Percentiles rank a stretch among this genome's conserved stretches.
These are phyloP conservation scores for Kodamaea leandrae DNA, from an alignment of 805 yeast genomes.

Conservation along the genomic window DNA sequence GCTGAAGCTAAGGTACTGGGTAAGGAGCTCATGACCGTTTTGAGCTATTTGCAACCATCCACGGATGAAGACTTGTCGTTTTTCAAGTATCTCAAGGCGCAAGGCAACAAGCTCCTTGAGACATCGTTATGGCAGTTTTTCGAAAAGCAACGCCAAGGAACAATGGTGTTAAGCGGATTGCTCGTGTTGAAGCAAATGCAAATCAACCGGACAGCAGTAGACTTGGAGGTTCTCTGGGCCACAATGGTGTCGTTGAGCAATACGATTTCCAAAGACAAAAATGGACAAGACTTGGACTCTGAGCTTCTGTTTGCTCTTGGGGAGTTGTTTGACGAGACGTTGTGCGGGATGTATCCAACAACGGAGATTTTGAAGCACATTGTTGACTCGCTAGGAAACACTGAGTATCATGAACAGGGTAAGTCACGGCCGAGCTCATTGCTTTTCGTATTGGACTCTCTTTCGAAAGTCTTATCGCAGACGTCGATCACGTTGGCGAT, in stretches of 20 bases:
- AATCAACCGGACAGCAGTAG: conserved; percentile 23
- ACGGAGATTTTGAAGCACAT: conserved; percentile 19
- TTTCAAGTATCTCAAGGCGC: conserved; percentile 15
- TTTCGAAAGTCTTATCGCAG: conserved; percentile 23
- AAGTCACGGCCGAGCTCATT: conserved; percentile 7
- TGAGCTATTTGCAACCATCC: conserved; percentile 19
- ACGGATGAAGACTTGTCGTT: conserved; percentile 10
- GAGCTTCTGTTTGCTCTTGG: conserved; percentile 26
- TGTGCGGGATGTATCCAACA: conserved; percentile 26
- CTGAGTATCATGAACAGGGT: neutral
- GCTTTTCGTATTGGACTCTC: conserved; percentile 24
- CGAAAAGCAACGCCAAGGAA: conserved; percentile 6
- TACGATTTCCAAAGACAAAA: conserved; percentile 1
- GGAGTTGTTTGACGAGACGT: conserved; percentile 32
- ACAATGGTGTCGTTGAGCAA: conserved; percentile 21
- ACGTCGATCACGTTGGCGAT: conserved; percentile 19
- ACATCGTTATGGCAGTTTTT: conserved; percentile 17
- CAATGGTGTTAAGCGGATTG: conserved; percentile 28
- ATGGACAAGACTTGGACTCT: conserved; percentile 6
- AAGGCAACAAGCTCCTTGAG: conserved; percentile 18
- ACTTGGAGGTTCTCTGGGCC: conserved; percentile 23
- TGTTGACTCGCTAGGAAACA: conserved; percentile 13
- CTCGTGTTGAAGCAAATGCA: conserved; percentile 36
- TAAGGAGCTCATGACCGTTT: conserved; percentile 14
- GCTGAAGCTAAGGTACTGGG: conserved; percentile 8